Evolutionary conservation across 2,329 filamentous ascomycete species (phyloP), one percentile per base, ranked within the genome.

Genomic region (Pseudopithomyces chartarum): DNA sequence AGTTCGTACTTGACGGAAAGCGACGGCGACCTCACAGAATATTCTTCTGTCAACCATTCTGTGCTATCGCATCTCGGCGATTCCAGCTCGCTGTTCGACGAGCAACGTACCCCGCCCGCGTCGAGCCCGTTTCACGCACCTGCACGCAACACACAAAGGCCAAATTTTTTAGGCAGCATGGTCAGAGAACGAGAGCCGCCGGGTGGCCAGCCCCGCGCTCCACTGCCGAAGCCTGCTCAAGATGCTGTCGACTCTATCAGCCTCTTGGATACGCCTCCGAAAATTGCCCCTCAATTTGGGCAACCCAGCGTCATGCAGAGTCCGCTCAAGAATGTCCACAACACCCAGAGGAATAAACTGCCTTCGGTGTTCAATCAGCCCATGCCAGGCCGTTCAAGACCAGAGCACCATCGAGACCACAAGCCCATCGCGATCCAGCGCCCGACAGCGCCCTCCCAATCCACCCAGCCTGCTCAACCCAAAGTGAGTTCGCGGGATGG

Each of bases 251-350:
- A 67, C 8, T 19, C 20, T 2, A 13, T 32, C 12, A 23, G 20
- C 45, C 11, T 36, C 11, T 13, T 48, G 19, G 33, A 32, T 19
- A 48, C 45, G 10, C 45, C 45, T 19, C 45, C 45, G 20, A 48
- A 38, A 23, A 58, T 62, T 3, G 58, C 61, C 19, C 70, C 71
- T 17, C 80, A 86, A 64, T 88, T 87, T 65, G 85, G 85, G 50
- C 82, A 83, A 63, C 78, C 85, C 1, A 86, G 84, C 59, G 83
- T 84, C 15, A 73, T 87, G 55, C 77, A 83, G 61, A 79, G 81
- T 68, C 75, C 82, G 59, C 63, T 77, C 68, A 67, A 80, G 63
- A 69, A 73, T 51, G 70, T 70, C 55, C 53, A 53, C 26, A 58
- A 57, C 55, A 53, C 53, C 23, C 60, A 57, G 20, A 67, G 64